A percentile compares a stretch with the other conserved stretches of the same genome.
These are phyloP conservation scores for Monilinia polystroma DNA, from an alignment of 2,329 filamentous ascomycete species.

Conservation along the genomic window DNA sequence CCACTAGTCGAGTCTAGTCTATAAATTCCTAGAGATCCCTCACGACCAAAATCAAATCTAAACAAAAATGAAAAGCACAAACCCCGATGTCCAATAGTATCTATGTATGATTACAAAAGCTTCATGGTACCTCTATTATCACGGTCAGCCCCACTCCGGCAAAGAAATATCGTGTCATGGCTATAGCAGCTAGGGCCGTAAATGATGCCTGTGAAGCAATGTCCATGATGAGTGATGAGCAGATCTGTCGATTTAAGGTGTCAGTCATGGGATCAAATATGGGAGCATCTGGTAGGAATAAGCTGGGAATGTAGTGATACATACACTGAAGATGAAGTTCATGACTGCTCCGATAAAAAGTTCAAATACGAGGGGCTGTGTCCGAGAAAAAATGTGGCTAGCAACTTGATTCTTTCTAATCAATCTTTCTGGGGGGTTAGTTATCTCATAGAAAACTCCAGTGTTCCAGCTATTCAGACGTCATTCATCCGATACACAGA, in stretches of 20 bases:
- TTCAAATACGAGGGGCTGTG: neutral
- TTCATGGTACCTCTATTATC: neutral
- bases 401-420: neutral
- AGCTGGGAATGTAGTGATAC: neutral
- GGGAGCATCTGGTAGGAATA: neutral
- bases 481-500: no score
- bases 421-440: neutral
- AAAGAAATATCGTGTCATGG: conserved; percentile 22
- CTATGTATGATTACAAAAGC: neutral
- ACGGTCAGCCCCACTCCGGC: conserved; percentile 17
- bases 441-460: neutral
- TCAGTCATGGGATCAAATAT: neutral
- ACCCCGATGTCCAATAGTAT: neutral
- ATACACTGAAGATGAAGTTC: neutral
- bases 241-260: neutral
- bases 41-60: neutral
- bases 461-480: neutral
- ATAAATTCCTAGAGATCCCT: no score
- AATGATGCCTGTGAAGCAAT: conserved; percentile 18
- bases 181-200: conserved; percentile 22
- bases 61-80: neutral
- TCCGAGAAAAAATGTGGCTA: neutral
- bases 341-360: neutral
- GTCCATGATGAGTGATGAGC: conserved; percentile 8
- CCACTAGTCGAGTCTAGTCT: no score